phyloP scores from a whole-genome alignment of 129 eudicot genomes.

The Gnaphalium uliginosum region DNA sequence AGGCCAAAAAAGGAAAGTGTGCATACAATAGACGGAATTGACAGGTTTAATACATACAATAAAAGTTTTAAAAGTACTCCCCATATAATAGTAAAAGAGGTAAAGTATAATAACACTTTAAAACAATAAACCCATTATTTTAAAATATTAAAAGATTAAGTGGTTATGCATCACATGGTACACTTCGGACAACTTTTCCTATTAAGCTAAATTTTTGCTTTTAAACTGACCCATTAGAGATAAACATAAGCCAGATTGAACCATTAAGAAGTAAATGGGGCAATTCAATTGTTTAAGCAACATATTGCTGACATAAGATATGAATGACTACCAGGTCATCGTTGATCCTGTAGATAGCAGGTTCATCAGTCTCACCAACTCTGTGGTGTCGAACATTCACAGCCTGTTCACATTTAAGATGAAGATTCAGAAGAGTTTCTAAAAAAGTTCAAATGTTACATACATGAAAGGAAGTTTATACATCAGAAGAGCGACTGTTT shows the following conservation, averaged over 20 bases:
- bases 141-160: too few relatives aligned
- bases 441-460: background rate
- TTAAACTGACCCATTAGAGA: too few relatives aligned
- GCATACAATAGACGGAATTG: too few relatives aligned
- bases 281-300: background rate
- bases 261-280: background rate
- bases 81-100: too few relatives aligned
- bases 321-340: conserved; percentile 74
- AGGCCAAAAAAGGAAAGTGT: too few relatives aligned
- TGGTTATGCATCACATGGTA: too few relatives aligned
- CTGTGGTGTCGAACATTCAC: conserved; percentile 84
- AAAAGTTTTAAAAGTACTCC: too few relatives aligned
- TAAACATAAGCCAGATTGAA: background rate
- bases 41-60: too few relatives aligned
- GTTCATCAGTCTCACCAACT: conserved; percentile 84
- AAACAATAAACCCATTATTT: too few relatives aligned
- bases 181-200: too few relatives aligned
- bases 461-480: background rate
- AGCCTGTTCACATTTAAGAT: conserved; percentile 53
- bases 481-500: background rate
- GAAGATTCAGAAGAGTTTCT: conserved; percentile 10
- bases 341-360: conserved; percentile 83
- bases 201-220: too few relatives aligned
- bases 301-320: background rate
- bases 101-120: too few relatives aligned